Evolutionary conservation across 106 monocot species (phyloP).

Genomic region (Platanthera guangdongensis): DNA sequence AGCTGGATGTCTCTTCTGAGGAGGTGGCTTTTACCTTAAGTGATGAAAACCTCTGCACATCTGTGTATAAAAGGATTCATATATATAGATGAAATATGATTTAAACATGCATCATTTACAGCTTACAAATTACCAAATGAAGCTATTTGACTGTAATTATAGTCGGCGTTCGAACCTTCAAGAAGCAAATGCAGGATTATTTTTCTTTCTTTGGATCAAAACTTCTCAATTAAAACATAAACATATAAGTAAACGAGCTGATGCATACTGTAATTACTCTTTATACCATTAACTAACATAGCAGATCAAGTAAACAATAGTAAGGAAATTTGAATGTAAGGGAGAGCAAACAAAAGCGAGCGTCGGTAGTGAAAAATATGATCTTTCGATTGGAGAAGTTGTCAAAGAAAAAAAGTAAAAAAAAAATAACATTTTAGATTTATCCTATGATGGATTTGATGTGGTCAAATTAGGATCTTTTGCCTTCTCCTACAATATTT

Average conservation of each 20-base stretch:
- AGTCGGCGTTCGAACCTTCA: neutral
- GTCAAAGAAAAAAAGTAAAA: too few species aligned
- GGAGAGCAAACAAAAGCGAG: neutral
- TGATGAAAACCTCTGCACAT: slow-evolving; percentile 47
- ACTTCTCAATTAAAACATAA: neutral
- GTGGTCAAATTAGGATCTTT: too few species aligned
- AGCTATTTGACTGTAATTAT: neutral
- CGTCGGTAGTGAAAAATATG: too few species aligned
- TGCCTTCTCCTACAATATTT: too few species aligned
- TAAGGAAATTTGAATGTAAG: neutral
- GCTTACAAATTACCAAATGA: neutral
- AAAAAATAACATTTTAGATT: too few species aligned
- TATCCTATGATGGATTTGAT: too few species aligned
- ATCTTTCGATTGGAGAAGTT: too few species aligned
- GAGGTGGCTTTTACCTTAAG: slow-evolving; percentile 47
- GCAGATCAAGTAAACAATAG: neutral
- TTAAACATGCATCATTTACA: neutral
- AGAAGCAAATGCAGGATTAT: neutral
- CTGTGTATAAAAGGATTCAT: slow-evolving; percentile 20
- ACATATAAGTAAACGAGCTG: neutral
- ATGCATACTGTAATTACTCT: neutral
- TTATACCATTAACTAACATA: neutral
- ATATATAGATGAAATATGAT: neutral
- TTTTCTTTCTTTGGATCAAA: neutral
- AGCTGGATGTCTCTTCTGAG: slow-evolving; percentile 48